phyloP scores from a whole-genome alignment of 2,329 filamentous ascomycete species.

The Colletotrichum paranaense region DNA sequence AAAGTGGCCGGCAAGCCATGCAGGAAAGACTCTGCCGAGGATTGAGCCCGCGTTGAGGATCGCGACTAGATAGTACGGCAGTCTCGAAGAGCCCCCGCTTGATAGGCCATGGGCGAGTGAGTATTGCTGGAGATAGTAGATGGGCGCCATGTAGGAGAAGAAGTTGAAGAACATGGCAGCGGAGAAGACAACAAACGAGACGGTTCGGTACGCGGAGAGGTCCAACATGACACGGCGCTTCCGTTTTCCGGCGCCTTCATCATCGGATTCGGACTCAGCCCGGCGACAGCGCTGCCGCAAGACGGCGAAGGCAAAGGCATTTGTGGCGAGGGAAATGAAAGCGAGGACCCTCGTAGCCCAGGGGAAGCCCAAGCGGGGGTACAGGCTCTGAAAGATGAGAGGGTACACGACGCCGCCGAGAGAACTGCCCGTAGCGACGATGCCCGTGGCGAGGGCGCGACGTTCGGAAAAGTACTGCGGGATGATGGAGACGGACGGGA shows the following conservation, averaged over 20 bases:
- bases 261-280: neutral
- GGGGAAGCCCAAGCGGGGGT: constrained; percentile 44
- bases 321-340: constrained; percentile 46
- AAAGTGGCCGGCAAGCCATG: constrained; percentile 53
- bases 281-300: constrained; percentile 40
- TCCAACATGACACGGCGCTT: constrained; percentile 43
- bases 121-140: constrained; percentile 59
- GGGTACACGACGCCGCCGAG: constrained; percentile 52
- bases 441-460: constrained; percentile 54
- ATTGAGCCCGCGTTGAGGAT: constrained; percentile 63
- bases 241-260: constrained; percentile 5
- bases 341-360: constrained; percentile 50
- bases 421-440: constrained; percentile 54
- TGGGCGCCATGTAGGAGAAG: constrained; percentile 51
- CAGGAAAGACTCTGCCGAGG: constrained; percentile 60
- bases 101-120: constrained; percentile 49
- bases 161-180: constrained; percentile 47
- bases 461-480: constrained; percentile 52
- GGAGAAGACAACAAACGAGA: constrained; percentile 47
- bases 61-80: constrained; percentile 59
- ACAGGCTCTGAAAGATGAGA: constrained; percentile 48
- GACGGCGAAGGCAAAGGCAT: constrained; percentile 43
- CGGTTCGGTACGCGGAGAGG: constrained; percentile 42
- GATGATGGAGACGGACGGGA: constrained; percentile 53
- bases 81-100: constrained; percentile 35